Conservation (phyloP, 257 asterid species). For the Cynanchum wilfordii region DNA sequence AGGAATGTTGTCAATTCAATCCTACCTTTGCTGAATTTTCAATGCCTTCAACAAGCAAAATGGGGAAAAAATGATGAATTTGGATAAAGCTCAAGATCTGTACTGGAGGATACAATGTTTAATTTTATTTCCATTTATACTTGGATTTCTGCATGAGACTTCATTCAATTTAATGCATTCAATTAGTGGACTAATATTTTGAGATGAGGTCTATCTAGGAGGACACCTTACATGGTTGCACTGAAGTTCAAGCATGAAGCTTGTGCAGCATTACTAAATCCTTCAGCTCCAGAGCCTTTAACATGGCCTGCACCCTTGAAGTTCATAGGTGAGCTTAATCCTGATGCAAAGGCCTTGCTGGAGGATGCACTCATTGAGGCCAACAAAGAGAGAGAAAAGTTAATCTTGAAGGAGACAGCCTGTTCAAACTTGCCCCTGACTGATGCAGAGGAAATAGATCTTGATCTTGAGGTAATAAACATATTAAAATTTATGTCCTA, state of each 20-base stretch:
- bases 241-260: slow-evolving; percentile 56
- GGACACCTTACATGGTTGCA: slow-evolving; percentile 69
- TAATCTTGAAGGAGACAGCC: slow-evolving; percentile 42
- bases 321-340: slow-evolving; percentile 64
- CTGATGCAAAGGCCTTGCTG: slow-evolving; percentile 60
- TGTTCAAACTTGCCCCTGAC: slow-evolving; percentile 24
- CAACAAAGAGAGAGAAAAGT: slow-evolving; percentile 60
- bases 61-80: not conserved
- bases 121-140: not conserved
- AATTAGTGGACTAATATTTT: slow-evolving; percentile 5
- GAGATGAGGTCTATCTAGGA: slow-evolving; percentile 38
- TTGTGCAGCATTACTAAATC: slow-evolving; percentile 78
- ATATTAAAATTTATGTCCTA: slow-evolving; percentile 3
- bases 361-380: slow-evolving; percentile 70
- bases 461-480: slow-evolving; percentile 55
- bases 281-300: slow-evolving; percentile 76
- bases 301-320: slow-evolving; percentile 79
- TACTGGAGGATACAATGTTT: not conserved
- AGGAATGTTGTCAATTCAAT: not conserved
- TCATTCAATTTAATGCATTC: not conserved
- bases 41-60: not conserved
- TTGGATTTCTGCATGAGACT: slow-evolving; percentile 1
- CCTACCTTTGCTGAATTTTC: no score
- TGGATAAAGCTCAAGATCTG: not conserved
- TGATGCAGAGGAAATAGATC: slow-evolving; percentile 29